Base-by-base conservation (phyloP, 1,284 basidiomycete species). In the Cystobasidium slooffiae region DNA sequence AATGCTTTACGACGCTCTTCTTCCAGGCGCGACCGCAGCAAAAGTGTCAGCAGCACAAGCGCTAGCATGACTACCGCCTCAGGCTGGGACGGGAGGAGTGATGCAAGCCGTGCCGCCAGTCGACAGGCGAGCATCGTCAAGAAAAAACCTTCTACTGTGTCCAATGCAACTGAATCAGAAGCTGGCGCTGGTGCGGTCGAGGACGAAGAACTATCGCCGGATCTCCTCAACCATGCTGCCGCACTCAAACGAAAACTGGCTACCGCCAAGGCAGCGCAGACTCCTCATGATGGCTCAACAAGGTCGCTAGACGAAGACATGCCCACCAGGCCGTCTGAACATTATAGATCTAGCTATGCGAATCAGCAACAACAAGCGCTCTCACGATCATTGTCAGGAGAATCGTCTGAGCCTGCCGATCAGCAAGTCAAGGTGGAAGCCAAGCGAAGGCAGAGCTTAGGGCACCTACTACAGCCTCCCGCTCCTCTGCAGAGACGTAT, bases 41-140 rank as follows among this genome's bases (percentile, higher is more conserved):
- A 64, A 20, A 72, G 69, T 49, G 47, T 65, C 46, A 75, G 69
- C 64, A 75, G 75, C 44, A 75, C 75, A 8, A 67, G 63, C 49
- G 75, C 75, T 18, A 58, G 64, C 31, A 66, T 73, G 37, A 73
- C 70, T 20, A 73, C 70, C n/a, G 69, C 69, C 20, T 64, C 59
- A 6, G 70, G 59, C 51, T 73, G 56, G 51, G 70, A 73, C 12
- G 70, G 70, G 16, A 49, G 70, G 4, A 73, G 70, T 37, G 70
- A 73, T 39, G 49, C 73, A 2, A 75, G 68, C 46, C 61, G 75
- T 20, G 55, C 56, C 5, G 69, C 75, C 16, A 75, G 75, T 49
- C 75, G 75, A 12, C 68, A 75, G 37, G 47, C 74, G n/a, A 75
- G 74, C 46, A 75, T 65, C 18, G 53, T 70, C 68, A 75, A 68